phyloP scores from a whole-genome alignment of 441 rosid species.

The Cnidoscolus chayamansa region DNA sequence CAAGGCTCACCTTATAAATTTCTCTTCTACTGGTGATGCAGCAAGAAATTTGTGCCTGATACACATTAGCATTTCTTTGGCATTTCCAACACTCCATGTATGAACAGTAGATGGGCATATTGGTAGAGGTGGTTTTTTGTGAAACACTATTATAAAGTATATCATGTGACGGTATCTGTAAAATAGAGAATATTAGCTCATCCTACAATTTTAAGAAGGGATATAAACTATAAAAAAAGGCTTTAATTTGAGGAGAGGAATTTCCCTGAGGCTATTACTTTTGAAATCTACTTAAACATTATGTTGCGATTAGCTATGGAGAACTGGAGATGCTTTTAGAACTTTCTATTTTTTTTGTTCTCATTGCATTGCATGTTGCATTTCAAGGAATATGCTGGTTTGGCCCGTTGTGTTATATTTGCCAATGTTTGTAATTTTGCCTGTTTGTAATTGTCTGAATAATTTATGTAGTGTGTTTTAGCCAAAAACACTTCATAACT shows the following conservation, averaged over 20 bases:
- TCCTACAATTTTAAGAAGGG: neutral
- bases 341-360: neutral
- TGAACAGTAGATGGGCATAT: neutral
- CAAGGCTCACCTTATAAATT: neutral
- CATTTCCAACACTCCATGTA: neutral
- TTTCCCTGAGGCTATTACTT: neutral
- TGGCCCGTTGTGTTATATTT: neutral
- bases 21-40: neutral
- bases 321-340: neutral
- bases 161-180: too few species aligned
- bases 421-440: neutral
- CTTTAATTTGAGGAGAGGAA: neutral
- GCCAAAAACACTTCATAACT: neutral
- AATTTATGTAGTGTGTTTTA: neutral
- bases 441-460: neutral
- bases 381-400: neutral
- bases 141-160: neutral
- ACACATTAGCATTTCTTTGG: neutral
- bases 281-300: neutral
- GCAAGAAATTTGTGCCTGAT: conserved; percentile 1
- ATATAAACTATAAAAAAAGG: neutral
- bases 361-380: neutral
- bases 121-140: neutral
- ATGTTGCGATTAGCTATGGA: neutral
- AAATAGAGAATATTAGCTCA: neutral